Base-by-base conservation (phyloP, 1,284 basidiomycete species). In the Tilletia setariae region DNA sequence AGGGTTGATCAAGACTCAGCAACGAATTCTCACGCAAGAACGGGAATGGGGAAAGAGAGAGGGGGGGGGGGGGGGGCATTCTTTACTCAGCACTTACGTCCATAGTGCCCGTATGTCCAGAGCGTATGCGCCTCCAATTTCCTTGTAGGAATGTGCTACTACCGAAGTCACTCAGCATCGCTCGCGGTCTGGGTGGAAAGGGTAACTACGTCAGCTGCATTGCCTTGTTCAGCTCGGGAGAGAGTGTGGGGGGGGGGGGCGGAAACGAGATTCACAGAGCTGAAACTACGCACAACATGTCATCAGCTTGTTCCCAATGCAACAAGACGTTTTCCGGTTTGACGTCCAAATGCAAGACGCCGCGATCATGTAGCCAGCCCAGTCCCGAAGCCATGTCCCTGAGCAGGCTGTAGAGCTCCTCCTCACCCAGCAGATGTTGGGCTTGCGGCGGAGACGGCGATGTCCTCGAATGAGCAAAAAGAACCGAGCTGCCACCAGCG, bases 151-250 rank as follows among this genome's bases (percentile, higher is more conserved):
- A 64, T 30, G 76, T 67, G 13, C 92, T 94, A 0, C 93, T 95
- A 2, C 94, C 94, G 83, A 97, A 97, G 78, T 97, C 94, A 0
- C 92, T 93, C 13, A 96, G 85, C 89, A 95, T 90, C 0, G 92
- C 93, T 59, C 84, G 84, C 0, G 86, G 86, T 16, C 64, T 65
- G 64, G 8, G 21, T 8, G 46, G 23, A 3, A 2, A 4, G 35
- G 49, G 28, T 44, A 65, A 46, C 49, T 19, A 46, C 19, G 53
- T 51, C 44, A 47, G 46, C 25, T 46, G 43, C 63, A 44, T 69
- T 66, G n/a, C n/a, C n/a, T n/a, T n/a, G n/a, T n/a, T n/a, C n/a
- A n/a, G n/a, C n/a, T n/a, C n/a, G n/a, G n/a, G n/a, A n/a, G n/a
- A n/a, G n/a, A n/a, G n/a, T n/a, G n/a, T n/a, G n/a, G n/a, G n/a